Evolutionary conservation across 345 rosid species (phyloP), one percentile per base, ranked within the genome.

Genomic region (Rhizophora apiculata): DNA sequence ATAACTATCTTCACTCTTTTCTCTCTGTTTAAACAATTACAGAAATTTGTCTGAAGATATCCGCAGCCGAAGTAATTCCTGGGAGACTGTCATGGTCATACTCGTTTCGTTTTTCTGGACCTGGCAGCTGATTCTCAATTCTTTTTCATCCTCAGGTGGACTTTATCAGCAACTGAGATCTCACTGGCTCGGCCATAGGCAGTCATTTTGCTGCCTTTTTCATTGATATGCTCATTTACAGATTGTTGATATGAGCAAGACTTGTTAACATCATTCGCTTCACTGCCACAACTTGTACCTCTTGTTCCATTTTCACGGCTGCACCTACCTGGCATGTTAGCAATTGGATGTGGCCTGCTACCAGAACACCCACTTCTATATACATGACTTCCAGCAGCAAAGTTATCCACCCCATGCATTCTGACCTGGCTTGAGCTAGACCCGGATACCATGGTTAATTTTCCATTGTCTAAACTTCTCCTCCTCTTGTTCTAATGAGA

Each of bases 61-160:
- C 18, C 5, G 15, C 49, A 43, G 4, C 6, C 3, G 49, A 43
- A 13, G 18, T 43, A 43, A 43, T 43, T 43, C 19, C 49, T 13
- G 4, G 49, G 49, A 13, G 49, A 43, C 49, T 13, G 16, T 43
- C 18, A 43, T 13, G 4, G 49, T 13, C 18, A 57, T 29, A 72
- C 80, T 70, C 61, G 80, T 32, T 69, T 80, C 57, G 74, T 76
- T 3, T 80, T 80, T 64, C 83, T 72, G n/a, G 83, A 80, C 48
- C 80, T 68, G 53, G 83, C 80, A 55, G 83, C 83, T 5, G 83
- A 76, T 70, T 76, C 80, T 39, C 83, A 64, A 37, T 76, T 80
- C 78, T 72, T 72, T 30, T 76, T 72, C 72, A 69, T 61, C 24
- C 66, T 49, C 3, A 30, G 46, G 4, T 18, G 66, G 31, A 69